phyloP scores from a whole-genome alignment of 306 rosid genomes.

The Acacia crassicarpa region DNA sequence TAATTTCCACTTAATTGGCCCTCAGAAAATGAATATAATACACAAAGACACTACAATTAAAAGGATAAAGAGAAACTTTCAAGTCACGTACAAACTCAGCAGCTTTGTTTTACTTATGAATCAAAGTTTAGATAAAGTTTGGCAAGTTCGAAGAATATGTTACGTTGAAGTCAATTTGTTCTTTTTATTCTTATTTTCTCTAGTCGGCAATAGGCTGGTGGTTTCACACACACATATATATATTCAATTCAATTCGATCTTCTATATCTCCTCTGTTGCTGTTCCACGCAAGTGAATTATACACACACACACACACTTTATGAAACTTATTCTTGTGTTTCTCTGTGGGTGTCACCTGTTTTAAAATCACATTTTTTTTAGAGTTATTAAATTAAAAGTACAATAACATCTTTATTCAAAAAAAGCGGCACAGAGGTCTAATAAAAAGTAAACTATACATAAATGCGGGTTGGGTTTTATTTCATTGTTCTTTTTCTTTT shows the following conservation, averaged over 20 bases:
- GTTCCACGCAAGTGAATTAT: background rate
- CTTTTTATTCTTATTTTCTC: background rate
- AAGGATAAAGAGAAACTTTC: slow-evolving; percentile 3
- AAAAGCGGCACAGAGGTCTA: background rate
- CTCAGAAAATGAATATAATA: background rate
- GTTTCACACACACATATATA: no score
- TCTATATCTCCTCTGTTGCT: background rate
- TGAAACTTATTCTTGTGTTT: background rate
- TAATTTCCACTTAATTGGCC: background rate
- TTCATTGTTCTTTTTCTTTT: no score
- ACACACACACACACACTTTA: background rate
- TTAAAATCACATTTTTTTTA: no score
- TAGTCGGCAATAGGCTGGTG: background rate
- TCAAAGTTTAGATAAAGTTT: slow-evolving; percentile 8
- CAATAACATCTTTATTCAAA: background rate
- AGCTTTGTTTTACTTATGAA: slow-evolving; percentile 35
- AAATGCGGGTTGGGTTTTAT: no score
- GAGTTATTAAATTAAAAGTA: background rate
- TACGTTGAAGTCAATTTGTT: background rate
- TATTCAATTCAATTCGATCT: background rate
- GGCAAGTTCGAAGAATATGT: slow-evolving; percentile 40
- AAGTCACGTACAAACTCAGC: slow-evolving; percentile 15
- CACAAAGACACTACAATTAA: background rate
- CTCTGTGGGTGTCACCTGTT: no score
- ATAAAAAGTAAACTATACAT: no score